A percentile compares a stretch with the other conserved stretches of the same genome.
phyloP scores from a whole-genome alignment of 441 rosid genomes.

The Adansonia grandidieri region DNA sequence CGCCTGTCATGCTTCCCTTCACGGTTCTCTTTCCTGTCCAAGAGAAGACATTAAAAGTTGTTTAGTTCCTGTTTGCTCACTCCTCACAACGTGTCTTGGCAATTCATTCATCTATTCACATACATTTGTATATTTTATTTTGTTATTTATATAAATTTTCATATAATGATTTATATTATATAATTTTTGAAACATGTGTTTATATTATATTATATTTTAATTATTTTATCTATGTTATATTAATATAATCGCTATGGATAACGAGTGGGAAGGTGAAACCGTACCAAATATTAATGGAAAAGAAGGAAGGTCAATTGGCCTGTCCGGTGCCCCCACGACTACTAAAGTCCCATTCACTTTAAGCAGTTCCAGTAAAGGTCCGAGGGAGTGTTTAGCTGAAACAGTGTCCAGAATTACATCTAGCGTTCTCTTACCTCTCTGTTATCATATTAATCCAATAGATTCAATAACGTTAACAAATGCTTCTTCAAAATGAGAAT shows the following conservation, averaged over 20 bases:
- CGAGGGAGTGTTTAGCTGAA: conserved; percentile 67
- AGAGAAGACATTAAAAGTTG: background rate
- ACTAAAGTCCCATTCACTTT: conserved; percentile 66
- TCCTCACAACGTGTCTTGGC: background rate
- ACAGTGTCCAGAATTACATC: conserved; percentile 77
- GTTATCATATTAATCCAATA: background rate
- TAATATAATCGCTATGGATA: too few relatives aligned
- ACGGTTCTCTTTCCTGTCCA: conserved; percentile 63
- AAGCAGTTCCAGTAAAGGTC: conserved; percentile 65
- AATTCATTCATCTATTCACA: too few relatives aligned
- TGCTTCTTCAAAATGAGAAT: background rate
- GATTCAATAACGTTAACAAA: background rate
- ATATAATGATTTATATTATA: too few relatives aligned
- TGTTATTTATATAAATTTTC: too few relatives aligned
- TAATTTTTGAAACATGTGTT: too few relatives aligned
- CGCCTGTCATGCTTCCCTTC: conserved; percentile 73
- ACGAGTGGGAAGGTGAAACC: background rate
- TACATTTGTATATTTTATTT: too few relatives aligned
- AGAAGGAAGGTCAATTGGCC: conserved; percentile 64
- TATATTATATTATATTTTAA: too few relatives aligned
- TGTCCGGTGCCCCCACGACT: conserved; percentile 61
- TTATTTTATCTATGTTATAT: too few relatives aligned
- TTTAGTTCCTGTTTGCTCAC: background rate
- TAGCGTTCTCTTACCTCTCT: conserved; percentile 56
- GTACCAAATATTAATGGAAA: conserved; percentile 72